A percentile compares a stretch with the other conserved stretches of the same genome.
These are phyloP conservation scores for Phialocephala sp. DNA, from an alignment of 2,329 filamentous ascomycete genomes.

Conservation along the genomic window DNA sequence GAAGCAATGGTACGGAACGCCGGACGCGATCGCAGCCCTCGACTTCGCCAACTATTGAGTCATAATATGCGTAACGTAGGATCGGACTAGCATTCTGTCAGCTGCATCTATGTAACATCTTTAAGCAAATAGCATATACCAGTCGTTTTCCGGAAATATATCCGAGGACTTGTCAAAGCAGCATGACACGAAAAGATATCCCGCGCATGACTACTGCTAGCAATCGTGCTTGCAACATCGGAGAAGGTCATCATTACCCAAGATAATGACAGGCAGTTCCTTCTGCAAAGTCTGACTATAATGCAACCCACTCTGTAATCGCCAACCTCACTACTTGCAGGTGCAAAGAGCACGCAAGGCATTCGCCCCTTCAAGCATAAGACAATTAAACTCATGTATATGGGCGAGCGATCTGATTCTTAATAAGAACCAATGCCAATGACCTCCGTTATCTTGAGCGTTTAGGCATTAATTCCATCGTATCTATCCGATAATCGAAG, in stretches of 20 bases:
- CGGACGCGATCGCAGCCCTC: slow-evolving; percentile 18
- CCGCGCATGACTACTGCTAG: slow-evolving; percentile 16
- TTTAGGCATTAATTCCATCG: not conserved
- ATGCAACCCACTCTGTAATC: too few species aligned
- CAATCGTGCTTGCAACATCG: slow-evolving; percentile 16
- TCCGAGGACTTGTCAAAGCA: slow-evolving; percentile 17
- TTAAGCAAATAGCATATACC: not conserved
- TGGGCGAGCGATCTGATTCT: too few species aligned
- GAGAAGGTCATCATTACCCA: slow-evolving; percentile 19
- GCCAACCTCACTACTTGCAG: too few species aligned
- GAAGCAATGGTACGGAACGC: slow-evolving; percentile 17
- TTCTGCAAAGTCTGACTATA: slow-evolving; percentile 23
- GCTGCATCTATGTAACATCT: not conserved
- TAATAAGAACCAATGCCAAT: too few species aligned
- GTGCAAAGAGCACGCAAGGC: too few species aligned
- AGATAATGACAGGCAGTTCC: slow-evolving; percentile 14
- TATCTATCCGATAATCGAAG: not conserved
- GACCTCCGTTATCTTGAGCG: too few species aligned
- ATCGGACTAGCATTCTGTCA: slow-evolving; percentile 3
- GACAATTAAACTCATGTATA: too few species aligned
- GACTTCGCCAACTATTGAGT: slow-evolving; percentile 18
- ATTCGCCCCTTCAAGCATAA: too few species aligned
- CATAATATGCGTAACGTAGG: slow-evolving; percentile 19
- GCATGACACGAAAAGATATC: slow-evolving; percentile 20
- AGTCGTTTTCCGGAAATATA: slow-evolving; percentile 21